Evolutionary conservation across 2,329 filamentous ascomycete species (phyloP), one percentile per base, ranked within the genome.

Genomic region (Elsinoe australis): DNA sequence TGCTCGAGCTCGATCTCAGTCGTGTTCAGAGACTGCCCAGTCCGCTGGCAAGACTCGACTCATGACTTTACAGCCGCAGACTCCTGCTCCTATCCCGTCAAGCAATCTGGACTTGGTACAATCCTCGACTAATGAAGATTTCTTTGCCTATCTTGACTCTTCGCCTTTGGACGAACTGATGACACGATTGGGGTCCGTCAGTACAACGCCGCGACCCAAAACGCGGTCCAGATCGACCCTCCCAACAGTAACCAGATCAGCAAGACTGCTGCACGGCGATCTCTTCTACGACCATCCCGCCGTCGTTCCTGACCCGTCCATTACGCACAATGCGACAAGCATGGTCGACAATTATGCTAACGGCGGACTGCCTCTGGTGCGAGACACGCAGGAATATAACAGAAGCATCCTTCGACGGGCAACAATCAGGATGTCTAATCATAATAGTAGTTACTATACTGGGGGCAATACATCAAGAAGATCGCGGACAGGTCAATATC

Each of bases 91-190:
- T n/a, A n/a, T n/a, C n/a, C n/a, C n/a, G n/a, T n/a, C n/a, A n/a
- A n/a, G n/a, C n/a, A n/a, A n/a, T n/a, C n/a, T n/a, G n/a, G n/a
- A n/a, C n/a, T n/a, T n/a, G n/a, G 5, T 17, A 5, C 5, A 18
- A 7, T 14, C 19, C 18, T 41, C 36, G 5, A 17, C 24, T 2
- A 9, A 44, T 5, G 29, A 32, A 12, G 14, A 10, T 14, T 4
- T 3, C 5, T 14, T 29, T 10, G 7, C n/a, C 10, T 32, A 24
- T 14, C 33, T 31, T 6, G 31, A 48, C 2, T 28, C 34, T 28
- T 48, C 45, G 6, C 45, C 45, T 18, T 24, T 48, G 3, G 61
- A 65, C 31, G 56, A 59, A 12, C 52, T 65, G 8, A 57, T 55
- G 2, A 56, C 58, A 39, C 48, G 58, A n/a, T 52, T 63, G 56